Base-by-base conservation (phyloP, 108 stramenopile genomes). In the Cyclotella cryptica region DNA sequence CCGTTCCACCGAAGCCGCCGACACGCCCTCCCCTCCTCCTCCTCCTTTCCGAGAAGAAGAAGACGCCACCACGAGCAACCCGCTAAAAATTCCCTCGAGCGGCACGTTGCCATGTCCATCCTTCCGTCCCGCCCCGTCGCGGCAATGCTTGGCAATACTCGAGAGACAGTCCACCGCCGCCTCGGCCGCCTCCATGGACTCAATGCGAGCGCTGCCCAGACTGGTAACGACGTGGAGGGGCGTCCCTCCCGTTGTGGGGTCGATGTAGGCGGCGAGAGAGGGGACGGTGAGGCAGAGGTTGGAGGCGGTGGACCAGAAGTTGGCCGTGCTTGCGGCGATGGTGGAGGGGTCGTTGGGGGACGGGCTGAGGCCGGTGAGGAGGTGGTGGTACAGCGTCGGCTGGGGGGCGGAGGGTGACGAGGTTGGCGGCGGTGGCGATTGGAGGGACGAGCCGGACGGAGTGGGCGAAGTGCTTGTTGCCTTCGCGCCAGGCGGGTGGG, bases 181-280 rank as follows among this genome's bases (percentile, higher is more conserved):
- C 1, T 68, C 69, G 18, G 57, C 72, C 5, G 69, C 62, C 19
- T 57, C 15, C 22, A 75, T 41, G 39, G 81, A 59, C 13, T 66
- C 46, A 0, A 59, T 59, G 18, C 54, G 78, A 26, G 70, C 35
- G 12, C 79, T 27, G 63, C 85, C 87, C 40, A 91, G 58, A 12
- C 87, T 72, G 57, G 89, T 87, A 9, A 89, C 90, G 81, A 91
- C 58, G 62, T 93, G 93, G 22, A 93, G 81, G 1, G 93, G 90
- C 18, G 93, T 93, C 7, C 79, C 78, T 41, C 69, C 42, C 0
- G 86, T 88, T 19, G 62, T 74, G 40, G 87, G 90, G 69, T 91
- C 76, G 19, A 68, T 64, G 52, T 85, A 91, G 30, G 60, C 29
- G 42, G 80, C 68, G 41, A 71, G 52, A 15, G 69, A 44, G 61